Base-by-base conservation (phyloP, 169 alveolate species). In the Plasmodium sp. region DNA sequence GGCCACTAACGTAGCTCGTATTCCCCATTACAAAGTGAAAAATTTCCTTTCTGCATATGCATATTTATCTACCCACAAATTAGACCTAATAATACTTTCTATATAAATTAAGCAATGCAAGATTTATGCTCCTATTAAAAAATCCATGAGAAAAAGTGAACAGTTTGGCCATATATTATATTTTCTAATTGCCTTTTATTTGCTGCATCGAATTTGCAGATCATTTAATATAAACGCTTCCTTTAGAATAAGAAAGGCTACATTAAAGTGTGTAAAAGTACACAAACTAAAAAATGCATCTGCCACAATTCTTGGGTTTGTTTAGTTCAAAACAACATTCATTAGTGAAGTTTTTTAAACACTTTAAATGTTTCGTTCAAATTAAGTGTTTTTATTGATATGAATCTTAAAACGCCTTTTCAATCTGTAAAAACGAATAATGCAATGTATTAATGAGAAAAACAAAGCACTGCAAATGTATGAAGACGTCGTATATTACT, bases 401-500 rank as follows among this genome's bases (percentile, higher is more conserved):
- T 79, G 58, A 79, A 43, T 27, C 54, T 79, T 3, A 79, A 36
- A 79, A 31, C 22, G 14, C 67, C 4, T 43, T 79, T 79, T 41
- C 56, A 14, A 54, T 39, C 54, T 22, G 39, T 22, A 31, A 41
- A 33, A 31, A 18, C 12, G 84, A 79, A 39, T 79, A 79, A 6
- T 36, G 27, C 67, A 79, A 62, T 10, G 31, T 43, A 79, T 43
- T 22, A 31, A 79, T 43, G 3, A n/a, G 56, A 48, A 77, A 77
- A 36, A 79, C 84, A 79, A 79, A 79, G 33, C 71, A 79, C 27
- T 79, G 36, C n/a, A 36, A 36, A 79, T 14, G 54, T 79, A n/a
- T 79, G 16, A 79, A 43, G 22, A 48, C 4, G 58, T 36, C 12
- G 34, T 36, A 16, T 33, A 18, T 39, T 48, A 22, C 48, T 79